Conservation (phyloP, 1,284 basidiomycete species). For the Ceratobasidium sp. region DNA sequence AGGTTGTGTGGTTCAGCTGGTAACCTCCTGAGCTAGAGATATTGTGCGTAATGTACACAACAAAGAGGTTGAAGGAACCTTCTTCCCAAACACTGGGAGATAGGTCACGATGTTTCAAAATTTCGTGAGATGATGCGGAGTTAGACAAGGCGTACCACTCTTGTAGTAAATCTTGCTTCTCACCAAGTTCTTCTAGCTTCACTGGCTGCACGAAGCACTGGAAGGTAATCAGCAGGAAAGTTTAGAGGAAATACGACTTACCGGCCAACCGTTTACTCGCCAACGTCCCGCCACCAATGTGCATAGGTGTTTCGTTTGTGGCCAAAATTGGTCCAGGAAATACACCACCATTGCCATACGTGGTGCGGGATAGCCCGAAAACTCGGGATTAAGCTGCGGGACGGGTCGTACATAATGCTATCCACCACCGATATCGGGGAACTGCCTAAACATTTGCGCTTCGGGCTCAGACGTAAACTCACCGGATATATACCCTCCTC, state of each 20-base stretch:
- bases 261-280: background rate
- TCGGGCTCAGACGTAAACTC: background rate
- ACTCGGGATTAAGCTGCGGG: background rate
- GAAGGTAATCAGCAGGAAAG: background rate
- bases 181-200: constrained; percentile 4
- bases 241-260: background rate
- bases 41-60: constrained; percentile 17
- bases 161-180: background rate
- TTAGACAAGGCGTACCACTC: background rate
- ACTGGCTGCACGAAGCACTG: background rate
- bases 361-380: background rate
- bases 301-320: too few relatives aligned
- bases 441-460: too few relatives aligned
- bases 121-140: background rate
- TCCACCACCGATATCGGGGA: background rate
- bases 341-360: constrained; percentile 13
- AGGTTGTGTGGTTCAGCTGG: background rate
- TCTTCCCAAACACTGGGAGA: constrained; percentile 8
- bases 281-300: background rate
- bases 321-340: constrained; percentile 25
- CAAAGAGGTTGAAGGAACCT: background rate
- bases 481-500: constrained; percentile 4
- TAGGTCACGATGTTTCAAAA: background rate
- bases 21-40: background rate
- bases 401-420: constrained; percentile 14